Percentiles rank a stretch among this genome's conserved stretches.
Conservation (phyloP, 1,284 basidiomycete species). For the Puccinia novopanici region DNA sequence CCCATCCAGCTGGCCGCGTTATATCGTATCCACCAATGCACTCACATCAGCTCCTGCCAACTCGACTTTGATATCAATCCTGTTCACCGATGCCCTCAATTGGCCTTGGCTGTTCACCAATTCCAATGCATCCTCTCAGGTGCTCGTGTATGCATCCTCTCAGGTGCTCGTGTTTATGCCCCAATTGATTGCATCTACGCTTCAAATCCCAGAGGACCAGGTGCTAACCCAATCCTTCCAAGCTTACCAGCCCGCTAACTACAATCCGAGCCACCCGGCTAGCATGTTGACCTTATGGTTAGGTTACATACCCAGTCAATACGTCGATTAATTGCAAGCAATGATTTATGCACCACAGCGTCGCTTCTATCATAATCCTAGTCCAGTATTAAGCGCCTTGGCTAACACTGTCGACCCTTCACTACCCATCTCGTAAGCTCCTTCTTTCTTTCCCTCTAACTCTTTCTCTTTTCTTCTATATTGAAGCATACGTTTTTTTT, state of each 20-base stretch:
- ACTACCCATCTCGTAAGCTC: slow-evolving; percentile 51
- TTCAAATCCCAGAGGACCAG: slow-evolving; percentile 53
- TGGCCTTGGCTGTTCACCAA: slow-evolving; percentile 55
- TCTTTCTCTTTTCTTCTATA: background rate
- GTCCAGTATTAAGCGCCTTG: slow-evolving; percentile 53
- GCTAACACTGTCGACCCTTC: slow-evolving; percentile 53
- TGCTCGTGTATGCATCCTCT: too few relatives aligned
- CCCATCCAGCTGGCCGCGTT: slow-evolving; percentile 39
- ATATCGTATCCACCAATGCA: slow-evolving; percentile 33
- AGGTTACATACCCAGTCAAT: slow-evolving; percentile 59
- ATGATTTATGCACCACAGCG: slow-evolving; percentile 58
- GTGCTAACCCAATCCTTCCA: slow-evolving; percentile 60
- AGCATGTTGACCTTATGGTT: slow-evolving; percentile 60
- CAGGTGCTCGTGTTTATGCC: slow-evolving; percentile 55
- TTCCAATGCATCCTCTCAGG: slow-evolving; percentile 55
- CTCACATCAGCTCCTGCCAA: slow-evolving; percentile 18
- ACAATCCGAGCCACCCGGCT: slow-evolving; percentile 56
- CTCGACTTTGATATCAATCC: slow-evolving; percentile 53
- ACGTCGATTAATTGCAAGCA: slow-evolving; percentile 58
- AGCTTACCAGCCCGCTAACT: slow-evolving; percentile 60
- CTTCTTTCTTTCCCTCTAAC: background rate
- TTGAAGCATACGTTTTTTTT: background rate
- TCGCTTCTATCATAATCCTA: slow-evolving; percentile 60
- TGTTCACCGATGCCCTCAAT: slow-evolving; percentile 53
- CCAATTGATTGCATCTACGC: slow-evolving; percentile 51